These are phyloP conservation scores for Melastoma candidum DNA, from an alignment of 441 rosid genomes.

Conservation along the genomic window DNA sequence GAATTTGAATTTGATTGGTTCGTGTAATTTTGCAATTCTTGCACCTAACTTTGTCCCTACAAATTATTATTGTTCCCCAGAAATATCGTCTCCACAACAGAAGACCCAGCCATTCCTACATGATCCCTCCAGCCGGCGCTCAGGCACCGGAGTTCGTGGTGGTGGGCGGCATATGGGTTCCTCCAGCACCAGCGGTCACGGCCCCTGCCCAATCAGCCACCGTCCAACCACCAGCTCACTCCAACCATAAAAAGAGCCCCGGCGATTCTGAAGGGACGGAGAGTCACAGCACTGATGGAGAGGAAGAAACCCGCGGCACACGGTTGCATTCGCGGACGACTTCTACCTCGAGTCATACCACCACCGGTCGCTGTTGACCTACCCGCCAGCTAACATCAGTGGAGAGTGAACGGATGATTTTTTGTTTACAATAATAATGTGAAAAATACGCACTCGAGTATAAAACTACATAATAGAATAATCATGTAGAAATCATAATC, in stretches of 20 bases:
- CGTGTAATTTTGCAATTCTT: too few relatives aligned
- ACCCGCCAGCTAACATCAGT: too few relatives aligned
- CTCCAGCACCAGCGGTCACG: conserved; percentile 31
- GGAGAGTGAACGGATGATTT: too few relatives aligned
- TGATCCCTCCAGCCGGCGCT: conserved; percentile 30
- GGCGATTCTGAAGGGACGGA: conserved; percentile 27
- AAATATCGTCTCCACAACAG: conserved; percentile 88
- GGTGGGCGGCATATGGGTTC: conserved; percentile 87
- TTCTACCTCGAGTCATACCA: conserved; percentile 62
- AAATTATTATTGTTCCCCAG: conserved; percentile 22
- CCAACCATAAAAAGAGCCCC: background rate
- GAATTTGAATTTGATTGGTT: too few relatives aligned
- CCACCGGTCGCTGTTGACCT: conserved; percentile 27
- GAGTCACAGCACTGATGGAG: conserved; percentile 19
- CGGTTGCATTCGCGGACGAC: conserved; percentile 49
- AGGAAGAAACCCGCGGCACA: conserved; percentile 18
- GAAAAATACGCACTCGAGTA: too few relatives aligned
- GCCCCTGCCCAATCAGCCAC: conserved; percentile 35
- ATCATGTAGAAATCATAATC: too few relatives aligned
- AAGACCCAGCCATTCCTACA: conserved; percentile 37
- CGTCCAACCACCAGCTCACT: conserved; percentile 14
- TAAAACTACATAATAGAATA: too few relatives aligned
- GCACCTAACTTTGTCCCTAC: too few relatives aligned
- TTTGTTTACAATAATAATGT: too few relatives aligned
- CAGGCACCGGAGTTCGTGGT: conserved; percentile 77